These are phyloP conservation scores for Penicillium coprophilum DNA, from an alignment of 495 filamentous ascomycete genomes.

Conservation along the genomic window DNA sequence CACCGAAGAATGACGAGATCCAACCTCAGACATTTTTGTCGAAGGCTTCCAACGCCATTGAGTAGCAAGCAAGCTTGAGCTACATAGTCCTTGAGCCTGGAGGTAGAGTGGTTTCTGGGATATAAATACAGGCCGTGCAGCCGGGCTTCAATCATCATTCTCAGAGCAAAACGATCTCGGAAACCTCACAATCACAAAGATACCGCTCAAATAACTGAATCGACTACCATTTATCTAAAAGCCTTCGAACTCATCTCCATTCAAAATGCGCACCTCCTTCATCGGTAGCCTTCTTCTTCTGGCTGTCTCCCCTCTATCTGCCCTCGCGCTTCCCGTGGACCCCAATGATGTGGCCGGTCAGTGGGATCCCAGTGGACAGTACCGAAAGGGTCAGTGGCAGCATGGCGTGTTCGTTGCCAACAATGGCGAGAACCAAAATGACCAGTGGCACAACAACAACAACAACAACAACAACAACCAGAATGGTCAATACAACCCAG, in stretches of 20 bases:
- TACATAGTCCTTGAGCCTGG: constrained; percentile 18
- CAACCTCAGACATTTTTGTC: constrained; percentile 45
- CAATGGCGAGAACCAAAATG: constrained; percentile 13
- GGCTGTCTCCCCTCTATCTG: constrained; percentile 26
- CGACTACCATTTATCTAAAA: not conserved
- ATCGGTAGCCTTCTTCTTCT: constrained; percentile 28
- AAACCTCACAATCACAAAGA: constrained; percentile 4
- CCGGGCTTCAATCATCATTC: constrained; percentile 15
- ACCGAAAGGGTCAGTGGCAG: constrained; percentile 26
- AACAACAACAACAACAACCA: constrained; percentile 9
- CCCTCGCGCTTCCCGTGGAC: constrained; percentile 28
- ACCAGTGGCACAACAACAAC: constrained; percentile 8
- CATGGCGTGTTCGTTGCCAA: constrained; percentile 23
- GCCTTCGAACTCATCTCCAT: not conserved
- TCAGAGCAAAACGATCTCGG: constrained; percentile 18
- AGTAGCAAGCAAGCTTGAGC: not conserved
- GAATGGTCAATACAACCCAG: constrained; percentile 19
- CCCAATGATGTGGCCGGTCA: constrained; percentile 25
- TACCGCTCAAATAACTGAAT: not conserved
- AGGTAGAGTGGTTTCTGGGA: constrained; percentile 9
- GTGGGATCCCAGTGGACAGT: constrained; percentile 28
- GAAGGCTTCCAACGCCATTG: constrained; percentile 40
- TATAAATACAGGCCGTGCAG: constrained; percentile 25
- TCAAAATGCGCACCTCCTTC: constrained; percentile 28
- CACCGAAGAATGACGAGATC: constrained; percentile 21